phyloP scores from a whole-genome alignment of 805 yeast species.

The Sugiyamaella mastotermitis region DNA sequence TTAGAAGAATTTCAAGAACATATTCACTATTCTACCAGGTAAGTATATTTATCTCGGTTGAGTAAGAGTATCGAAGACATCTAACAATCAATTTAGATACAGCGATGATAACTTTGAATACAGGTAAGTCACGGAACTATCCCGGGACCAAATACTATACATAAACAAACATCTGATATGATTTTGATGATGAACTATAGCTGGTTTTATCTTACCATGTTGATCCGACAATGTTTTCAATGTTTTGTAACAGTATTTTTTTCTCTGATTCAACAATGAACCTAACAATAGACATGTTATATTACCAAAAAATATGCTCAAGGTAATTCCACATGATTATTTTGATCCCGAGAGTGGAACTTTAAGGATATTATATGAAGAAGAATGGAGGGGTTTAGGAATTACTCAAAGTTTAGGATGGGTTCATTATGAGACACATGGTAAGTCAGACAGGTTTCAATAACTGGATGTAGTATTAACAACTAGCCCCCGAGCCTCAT shows the following conservation, averaged over 20 bases:
- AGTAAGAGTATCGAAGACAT: background rate
- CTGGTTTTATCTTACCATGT: too few relatives aligned
- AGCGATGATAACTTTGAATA: slow-evolving; percentile 90
- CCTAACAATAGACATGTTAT: slow-evolving; percentile 69
- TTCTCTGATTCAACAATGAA: too few relatives aligned
- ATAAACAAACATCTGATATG: too few relatives aligned
- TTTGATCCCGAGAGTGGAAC: slow-evolving; percentile 94
- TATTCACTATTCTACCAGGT: slow-evolving; percentile 86
- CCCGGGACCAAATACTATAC: too few relatives aligned
- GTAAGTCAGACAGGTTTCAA: slow-evolving; percentile 23
- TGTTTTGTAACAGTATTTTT: too few relatives aligned
- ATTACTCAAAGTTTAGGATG: slow-evolving; percentile 96
- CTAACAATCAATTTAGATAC: slow-evolving; percentile 42
- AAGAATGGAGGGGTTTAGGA: slow-evolving; percentile 98
- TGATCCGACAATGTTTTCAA: too few relatives aligned
- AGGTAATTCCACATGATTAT: slow-evolving; percentile 89
- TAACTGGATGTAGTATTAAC: slow-evolving; percentile 10
- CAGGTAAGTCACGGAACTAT: too few relatives aligned
- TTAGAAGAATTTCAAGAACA: slow-evolving; percentile 87
- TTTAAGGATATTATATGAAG: slow-evolving; percentile 80
- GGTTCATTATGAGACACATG: slow-evolving; percentile 96
- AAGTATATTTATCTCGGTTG: slow-evolving; percentile 16
- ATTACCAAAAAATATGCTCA: slow-evolving; percentile 92
- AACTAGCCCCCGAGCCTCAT: slow-evolving; percentile 99
- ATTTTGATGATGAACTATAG: too few relatives aligned